A percentile compares a stretch with the other conserved stretches of the same genome.
Conservation (phyloP, 495 filamentous ascomycete species). For the Penicillium fimorum region DNA sequence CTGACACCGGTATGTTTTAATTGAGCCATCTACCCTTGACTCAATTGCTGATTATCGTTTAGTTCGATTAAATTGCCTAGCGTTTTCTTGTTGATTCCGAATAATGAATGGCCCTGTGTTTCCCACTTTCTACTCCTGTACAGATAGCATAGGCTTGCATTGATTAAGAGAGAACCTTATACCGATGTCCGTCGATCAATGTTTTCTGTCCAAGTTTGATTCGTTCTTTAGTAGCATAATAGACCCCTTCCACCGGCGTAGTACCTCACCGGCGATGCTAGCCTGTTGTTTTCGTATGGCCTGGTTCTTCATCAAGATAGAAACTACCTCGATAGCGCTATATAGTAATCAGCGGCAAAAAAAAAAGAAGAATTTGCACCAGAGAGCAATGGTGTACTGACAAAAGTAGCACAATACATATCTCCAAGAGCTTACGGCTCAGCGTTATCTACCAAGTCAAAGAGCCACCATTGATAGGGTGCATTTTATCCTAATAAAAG, state of each 20-base stretch:
- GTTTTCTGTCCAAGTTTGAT: conserved; percentile 16
- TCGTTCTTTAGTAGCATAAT: not conserved
- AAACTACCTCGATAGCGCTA: not conserved
- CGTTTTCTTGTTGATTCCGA: conserved; percentile 16
- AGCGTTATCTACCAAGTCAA: not conserved
- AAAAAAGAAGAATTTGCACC: not conserved
- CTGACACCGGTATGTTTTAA: conserved; percentile 75
- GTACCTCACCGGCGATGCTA: not conserved
- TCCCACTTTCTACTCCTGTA: conserved; percentile 16
- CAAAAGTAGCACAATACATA: not conserved
- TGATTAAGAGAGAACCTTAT: conserved; percentile 9
- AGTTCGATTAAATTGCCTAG: conserved; percentile 42
- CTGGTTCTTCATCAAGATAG: not conserved
- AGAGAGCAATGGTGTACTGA: not conserved
- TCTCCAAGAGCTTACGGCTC: not conserved
- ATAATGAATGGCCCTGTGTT: conserved; percentile 24
- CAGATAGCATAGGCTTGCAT: conserved; percentile 18
- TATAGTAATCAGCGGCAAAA: not conserved
- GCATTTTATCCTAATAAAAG: not conserved
- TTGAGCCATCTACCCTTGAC: not conserved
- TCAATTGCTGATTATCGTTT: conserved; percentile 7
- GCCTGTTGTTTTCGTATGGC: not conserved
- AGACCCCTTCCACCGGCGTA: not conserved
- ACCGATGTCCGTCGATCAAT: not conserved
- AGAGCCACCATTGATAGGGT: not conserved